A percentile compares a stretch with the other conserved stretches of the same genome.
phyloP scores from a whole-genome alignment of 257 asterid genomes.

The Fraxinus pennsylvanica region DNA sequence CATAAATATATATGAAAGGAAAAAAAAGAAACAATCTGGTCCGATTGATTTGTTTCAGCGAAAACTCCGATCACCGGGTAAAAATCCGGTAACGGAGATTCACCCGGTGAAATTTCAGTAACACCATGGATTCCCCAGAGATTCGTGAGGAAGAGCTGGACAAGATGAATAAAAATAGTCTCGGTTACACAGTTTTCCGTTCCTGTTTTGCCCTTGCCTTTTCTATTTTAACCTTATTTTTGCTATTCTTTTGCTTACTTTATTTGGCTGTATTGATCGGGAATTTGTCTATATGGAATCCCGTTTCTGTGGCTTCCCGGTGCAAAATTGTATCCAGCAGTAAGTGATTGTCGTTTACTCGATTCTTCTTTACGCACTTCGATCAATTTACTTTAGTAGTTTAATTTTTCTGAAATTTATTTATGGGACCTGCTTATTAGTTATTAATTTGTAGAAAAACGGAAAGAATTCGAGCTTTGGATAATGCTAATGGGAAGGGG shows the following conservation, averaged over 20 bases:
- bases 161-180: slow-evolving; percentile 21
- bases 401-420: not conserved
- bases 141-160: slow-evolving; percentile 31
- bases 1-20: not conserved
- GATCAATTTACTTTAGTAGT: not conserved
- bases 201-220: slow-evolving; percentile 41
- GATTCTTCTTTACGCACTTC: not conserved
- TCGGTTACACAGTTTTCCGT: slow-evolving; percentile 41
- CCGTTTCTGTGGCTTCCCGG: slow-evolving; percentile 75
- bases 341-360: slow-evolving; percentile 37
- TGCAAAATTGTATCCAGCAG: slow-evolving; percentile 89
- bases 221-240: slow-evolving; percentile 41
- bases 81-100: slow-evolving; percentile 57
- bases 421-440: not conserved
- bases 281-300: slow-evolving; percentile 69
- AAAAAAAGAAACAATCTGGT: not conserved
- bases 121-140: slow-evolving; percentile 54
- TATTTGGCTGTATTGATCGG: slow-evolving; percentile 63
- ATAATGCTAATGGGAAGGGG: not conserved
- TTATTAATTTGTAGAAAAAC: slow-evolving; percentile 6
- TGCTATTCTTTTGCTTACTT: slow-evolving; percentile 49
- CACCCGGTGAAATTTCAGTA: not conserved
- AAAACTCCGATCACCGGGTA: slow-evolving; percentile 61
- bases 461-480: slow-evolving; percentile 14
- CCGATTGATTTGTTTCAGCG: not conserved